Conservation (phyloP, 2,329 filamentous ascomycete species). For the Aureobasidium vineae region DNA sequence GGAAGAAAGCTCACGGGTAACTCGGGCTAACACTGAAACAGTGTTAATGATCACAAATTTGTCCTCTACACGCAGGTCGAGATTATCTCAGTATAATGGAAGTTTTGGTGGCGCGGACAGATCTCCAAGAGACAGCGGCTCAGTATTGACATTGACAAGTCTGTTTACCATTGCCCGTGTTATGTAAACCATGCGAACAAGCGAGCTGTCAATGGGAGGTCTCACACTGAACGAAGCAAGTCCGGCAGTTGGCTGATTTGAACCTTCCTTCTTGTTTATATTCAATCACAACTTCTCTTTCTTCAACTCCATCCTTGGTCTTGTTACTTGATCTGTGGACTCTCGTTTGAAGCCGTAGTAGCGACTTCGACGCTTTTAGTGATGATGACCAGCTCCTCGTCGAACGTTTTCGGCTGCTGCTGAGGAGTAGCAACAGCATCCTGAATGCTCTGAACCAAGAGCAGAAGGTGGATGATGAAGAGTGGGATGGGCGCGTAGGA, state of each 20-base stretch:
- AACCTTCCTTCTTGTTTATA: background rate
- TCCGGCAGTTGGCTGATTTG: background rate
- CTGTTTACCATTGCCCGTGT: background rate
- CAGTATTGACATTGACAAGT: background rate
- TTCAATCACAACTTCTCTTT: background rate
- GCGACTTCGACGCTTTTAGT: conserved; percentile 9
- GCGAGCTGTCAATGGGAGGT: background rate
- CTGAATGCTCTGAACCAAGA: conserved; percentile 29
- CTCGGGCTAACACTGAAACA: background rate
- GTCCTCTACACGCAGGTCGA: background rate
- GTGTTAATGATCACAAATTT: background rate
- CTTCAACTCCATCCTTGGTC: background rate
- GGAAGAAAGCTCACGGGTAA: background rate
- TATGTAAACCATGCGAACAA: background rate
- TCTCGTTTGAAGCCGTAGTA: background rate
- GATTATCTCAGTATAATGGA: background rate
- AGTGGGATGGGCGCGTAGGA: conserved; percentile 45
- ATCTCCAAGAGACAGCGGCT: background rate
- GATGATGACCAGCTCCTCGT: conserved; percentile 12
- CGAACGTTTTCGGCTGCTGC: background rate
- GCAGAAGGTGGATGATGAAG: conserved; percentile 42
- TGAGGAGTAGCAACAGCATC: conserved; percentile 1
- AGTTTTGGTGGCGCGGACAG: background rate
- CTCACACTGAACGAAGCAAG: background rate
- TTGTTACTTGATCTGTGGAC: background rate